Conservation (phyloP, 2,329 filamentous ascomycete species). For the Colletotrichum endophyticum region DNA sequence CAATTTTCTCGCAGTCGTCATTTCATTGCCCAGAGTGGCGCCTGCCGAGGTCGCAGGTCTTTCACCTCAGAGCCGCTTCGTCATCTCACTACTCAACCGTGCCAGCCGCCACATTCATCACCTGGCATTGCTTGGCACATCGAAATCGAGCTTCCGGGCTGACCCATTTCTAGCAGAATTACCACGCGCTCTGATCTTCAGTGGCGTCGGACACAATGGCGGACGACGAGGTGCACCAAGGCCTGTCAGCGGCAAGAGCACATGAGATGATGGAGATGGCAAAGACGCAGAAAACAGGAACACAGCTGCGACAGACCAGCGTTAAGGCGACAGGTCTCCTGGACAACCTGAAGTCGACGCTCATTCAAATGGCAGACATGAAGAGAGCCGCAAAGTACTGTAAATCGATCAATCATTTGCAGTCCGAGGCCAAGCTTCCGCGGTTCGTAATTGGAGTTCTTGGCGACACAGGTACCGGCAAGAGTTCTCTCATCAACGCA, state of each 20-base stretch:
- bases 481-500: constrained; percentile 68
- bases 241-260: not conserved
- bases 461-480: constrained; percentile 66
- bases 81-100: not conserved
- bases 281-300: not conserved
- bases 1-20: not conserved
- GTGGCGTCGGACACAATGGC: not conserved
- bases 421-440: constrained; percentile 33
- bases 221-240: not conserved
- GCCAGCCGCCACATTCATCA: not conserved
- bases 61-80: not conserved
- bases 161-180: not conserved
- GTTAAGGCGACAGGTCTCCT: not conserved
- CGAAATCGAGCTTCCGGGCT: not conserved
- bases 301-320: not conserved
- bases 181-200: not conserved
- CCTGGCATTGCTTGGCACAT: not conserved
- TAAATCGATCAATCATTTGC: not conserved
- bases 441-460: constrained; percentile 58
- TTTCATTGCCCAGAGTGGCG: not conserved
- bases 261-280: not conserved
- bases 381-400: not conserved
- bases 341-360: not conserved
- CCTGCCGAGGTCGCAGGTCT: not conserved
- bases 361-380: not conserved